Evolutionary conservation across 2,329 filamentous ascomycete species (phyloP), one percentile per base, ranked within the genome.

Genomic region (Aspergillus tubingensis): DNA sequence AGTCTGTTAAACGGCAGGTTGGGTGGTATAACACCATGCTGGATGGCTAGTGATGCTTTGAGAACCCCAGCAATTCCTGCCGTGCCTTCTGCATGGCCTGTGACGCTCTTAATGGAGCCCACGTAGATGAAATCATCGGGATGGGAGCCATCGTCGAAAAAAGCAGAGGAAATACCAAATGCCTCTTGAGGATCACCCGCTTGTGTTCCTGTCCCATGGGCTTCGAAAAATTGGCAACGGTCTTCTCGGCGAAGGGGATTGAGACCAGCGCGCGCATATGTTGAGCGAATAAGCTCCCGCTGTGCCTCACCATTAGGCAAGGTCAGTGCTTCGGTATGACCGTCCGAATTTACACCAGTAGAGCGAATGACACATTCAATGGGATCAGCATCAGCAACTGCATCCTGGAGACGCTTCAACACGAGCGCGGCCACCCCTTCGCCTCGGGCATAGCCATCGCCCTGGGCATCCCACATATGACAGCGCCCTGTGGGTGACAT

Each of bases 401-500:
- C 83, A 48, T 79, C 73, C 2, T 72, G 69, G 1, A 84, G 66
- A 3, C 72, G 69, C 66, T 85, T 85, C 21, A 85, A 59, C 7
- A 83, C 70, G 2, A 85, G 69, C 41, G 78, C 70, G 0, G 73
- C 81, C 11, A 77, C 71, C 3, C 76, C 82, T 57, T 85, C 83
- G 2, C 75, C 81, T 19, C 83, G 77, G 43, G 79, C 82, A 68
- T 78, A 84, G 10, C 82, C 83, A 63, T 84, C 72, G 0, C 80
- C 84, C 1, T 67, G 68, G 1, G 66, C 71, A 63, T 81, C 78
- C 72, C 76, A 82, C 71, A 78, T 82, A 54, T 78, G 80, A 10
- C 81, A 85, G 43, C 80, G 77, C 1, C 83, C 83, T 0, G 79
- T 79, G 27, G 83, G 79, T 1, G 82, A 83, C 25, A 87, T 78